Conservation (phyloP, 1,284 basidiomycete genomes). For the Apiotrichum siamense region DNA sequence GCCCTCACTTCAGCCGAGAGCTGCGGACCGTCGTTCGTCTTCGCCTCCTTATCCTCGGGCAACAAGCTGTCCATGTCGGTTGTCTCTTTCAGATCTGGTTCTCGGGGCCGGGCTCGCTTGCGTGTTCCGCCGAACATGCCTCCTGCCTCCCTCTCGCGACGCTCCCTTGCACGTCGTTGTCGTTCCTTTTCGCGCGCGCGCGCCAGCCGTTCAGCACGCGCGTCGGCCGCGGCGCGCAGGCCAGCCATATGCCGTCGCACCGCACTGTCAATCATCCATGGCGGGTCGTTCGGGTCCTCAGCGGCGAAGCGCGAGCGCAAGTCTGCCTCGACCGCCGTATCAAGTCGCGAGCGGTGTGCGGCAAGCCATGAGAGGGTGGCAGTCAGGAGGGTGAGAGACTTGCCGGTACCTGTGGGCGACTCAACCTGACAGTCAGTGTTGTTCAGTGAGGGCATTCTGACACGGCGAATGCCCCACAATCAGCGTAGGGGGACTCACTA, state of each 20-base stretch:
- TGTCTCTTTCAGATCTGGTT: slow-evolving; percentile 14
- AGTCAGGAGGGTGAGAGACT: slow-evolving; percentile 76
- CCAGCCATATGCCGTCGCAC: slow-evolving; percentile 59
- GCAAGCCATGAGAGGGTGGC: slow-evolving; percentile 72
- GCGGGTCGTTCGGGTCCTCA: slow-evolving; percentile 52
- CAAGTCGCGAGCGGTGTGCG: slow-evolving; percentile 42
- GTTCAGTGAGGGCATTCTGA: no score
- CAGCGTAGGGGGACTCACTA: slow-evolving; percentile 47
- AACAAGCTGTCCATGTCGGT: slow-evolving; percentile 56
- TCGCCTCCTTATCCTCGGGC: slow-evolving; percentile 54
- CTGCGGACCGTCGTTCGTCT: slow-evolving; percentile 16
- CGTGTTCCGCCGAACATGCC: slow-evolving; percentile 20
- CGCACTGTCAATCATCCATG: slow-evolving; percentile 77
- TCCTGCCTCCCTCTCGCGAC: slow-evolving; percentile 41
- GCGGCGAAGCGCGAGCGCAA: slow-evolving; percentile 28
- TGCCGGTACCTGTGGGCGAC: slow-evolving; percentile 84
- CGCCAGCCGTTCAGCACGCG: slow-evolving; percentile 57
- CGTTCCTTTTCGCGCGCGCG: background rate
- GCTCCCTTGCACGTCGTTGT: slow-evolving; percentile 57
- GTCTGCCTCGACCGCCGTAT: slow-evolving; percentile 22
- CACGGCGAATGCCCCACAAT: no score
- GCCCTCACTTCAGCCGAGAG: slow-evolving; percentile 29
- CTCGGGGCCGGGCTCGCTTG: slow-evolving; percentile 6
- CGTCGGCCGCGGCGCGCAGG: slow-evolving; percentile 60
- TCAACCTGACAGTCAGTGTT: slow-evolving; percentile 53